phyloP scores from a whole-genome alignment of 352 stramenopile genomes.

The Aphanomyces astaci region DNA sequence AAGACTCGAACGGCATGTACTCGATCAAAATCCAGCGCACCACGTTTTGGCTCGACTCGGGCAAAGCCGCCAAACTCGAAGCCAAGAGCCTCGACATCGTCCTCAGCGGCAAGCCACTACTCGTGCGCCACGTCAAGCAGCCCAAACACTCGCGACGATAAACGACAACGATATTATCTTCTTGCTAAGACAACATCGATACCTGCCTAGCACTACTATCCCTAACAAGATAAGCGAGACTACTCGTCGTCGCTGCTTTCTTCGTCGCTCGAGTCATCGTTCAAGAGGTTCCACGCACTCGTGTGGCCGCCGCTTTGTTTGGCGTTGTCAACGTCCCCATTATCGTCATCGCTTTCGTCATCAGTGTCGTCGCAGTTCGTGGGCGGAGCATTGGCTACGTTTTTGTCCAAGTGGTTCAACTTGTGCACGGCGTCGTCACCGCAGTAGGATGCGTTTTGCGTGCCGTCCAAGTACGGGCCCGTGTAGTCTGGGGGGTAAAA shows the following conservation, averaged over 20 bases:
- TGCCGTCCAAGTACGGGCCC: conserved; percentile 27
- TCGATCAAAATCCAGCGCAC: conserved; percentile 17
- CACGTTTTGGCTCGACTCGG: conserved; percentile 13
- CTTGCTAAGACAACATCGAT: no score
- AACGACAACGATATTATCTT: no score
- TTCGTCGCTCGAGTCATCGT: conserved; percentile 17
- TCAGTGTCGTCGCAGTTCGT: conserved; percentile 25
- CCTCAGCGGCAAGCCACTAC: conserved; percentile 7
- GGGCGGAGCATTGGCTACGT: conserved; percentile 25
- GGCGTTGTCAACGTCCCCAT: conserved; percentile 11
- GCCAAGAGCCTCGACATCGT: conserved; percentile 5
- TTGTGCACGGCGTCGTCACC: conserved; percentile 33
- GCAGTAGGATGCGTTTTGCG: neutral
- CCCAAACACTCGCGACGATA: neutral
- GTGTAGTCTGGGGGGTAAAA: conserved; percentile 72
- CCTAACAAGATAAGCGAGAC: no score
- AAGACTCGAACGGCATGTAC: conserved; percentile 6
- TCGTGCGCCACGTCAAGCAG: conserved; percentile 9
- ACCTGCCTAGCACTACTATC: no score
- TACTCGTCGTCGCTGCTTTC: neutral
- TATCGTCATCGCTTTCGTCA: conserved; percentile 24
- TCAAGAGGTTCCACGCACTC: neutral
- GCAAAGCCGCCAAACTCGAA: neutral
- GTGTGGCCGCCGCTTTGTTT: neutral
- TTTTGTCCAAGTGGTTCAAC: conserved; percentile 33